These are phyloP conservation scores for Mycena citricolor DNA, from an alignment of 1,284 basidiomycete species.

Conservation along the genomic window DNA sequence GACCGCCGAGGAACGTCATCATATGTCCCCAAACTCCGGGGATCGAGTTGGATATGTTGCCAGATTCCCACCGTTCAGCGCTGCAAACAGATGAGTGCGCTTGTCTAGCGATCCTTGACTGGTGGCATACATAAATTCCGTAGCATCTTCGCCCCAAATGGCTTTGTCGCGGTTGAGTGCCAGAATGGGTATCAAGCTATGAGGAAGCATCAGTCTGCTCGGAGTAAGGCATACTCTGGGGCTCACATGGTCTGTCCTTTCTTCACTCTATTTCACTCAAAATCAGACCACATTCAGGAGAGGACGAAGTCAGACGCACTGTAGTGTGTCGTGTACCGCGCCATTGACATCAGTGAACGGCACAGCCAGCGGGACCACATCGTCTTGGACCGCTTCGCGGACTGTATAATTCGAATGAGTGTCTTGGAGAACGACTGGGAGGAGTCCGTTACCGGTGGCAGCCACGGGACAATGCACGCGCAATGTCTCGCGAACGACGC, in stretches of 20 bases:
- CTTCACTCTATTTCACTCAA: constrained; percentile 1
- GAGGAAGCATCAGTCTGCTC: background rate
- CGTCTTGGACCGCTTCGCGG: constrained; percentile 18
- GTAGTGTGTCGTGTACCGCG: constrained; percentile 13
- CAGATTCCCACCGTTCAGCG: constrained; percentile 20
- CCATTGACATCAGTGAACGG: constrained; percentile 19
- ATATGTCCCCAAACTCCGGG: constrained; percentile 23
- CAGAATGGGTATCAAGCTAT: constrained; percentile 18
- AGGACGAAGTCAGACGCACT: background rate
- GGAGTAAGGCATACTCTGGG: background rate
- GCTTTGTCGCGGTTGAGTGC: constrained; percentile 15
- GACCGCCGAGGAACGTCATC: constrained; percentile 19
- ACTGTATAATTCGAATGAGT: constrained; percentile 1
- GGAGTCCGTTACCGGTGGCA: background rate
- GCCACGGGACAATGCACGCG: constrained; percentile 1
- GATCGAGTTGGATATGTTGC: constrained; percentile 13
- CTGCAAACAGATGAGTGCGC: background rate
- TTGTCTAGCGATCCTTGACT: background rate
- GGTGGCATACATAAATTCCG: constrained; percentile 15
- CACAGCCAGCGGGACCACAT: constrained; percentile 15
- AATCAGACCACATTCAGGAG: background rate
- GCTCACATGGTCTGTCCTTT: constrained; percentile 20
- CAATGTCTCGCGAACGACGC: constrained; percentile 19
- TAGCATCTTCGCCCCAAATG: constrained; percentile 20
- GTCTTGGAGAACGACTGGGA: background rate